Conservation (phyloP, 805 yeast species). For the Wickerhamiella qilinensis region DNA sequence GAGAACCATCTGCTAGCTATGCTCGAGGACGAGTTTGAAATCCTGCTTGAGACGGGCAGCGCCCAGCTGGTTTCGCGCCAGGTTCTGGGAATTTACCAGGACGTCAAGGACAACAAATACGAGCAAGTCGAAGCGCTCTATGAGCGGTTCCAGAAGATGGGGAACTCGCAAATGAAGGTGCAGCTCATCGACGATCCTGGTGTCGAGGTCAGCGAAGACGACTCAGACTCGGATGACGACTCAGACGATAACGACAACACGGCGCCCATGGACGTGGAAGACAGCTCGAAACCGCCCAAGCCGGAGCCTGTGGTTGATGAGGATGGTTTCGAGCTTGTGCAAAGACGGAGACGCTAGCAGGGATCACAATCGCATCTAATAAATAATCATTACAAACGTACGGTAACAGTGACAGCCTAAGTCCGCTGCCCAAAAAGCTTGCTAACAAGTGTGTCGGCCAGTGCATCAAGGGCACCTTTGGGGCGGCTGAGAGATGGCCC, state of each 20-base stretch:
- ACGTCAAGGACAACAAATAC: constrained; percentile 40
- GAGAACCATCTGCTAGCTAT: constrained; percentile 78
- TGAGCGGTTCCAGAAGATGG: constrained; percentile 36
- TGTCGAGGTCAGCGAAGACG: constrained; percentile 32
- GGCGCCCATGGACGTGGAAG: constrained; percentile 27
- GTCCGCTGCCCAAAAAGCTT: too few species aligned
- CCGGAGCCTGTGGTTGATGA: constrained; percentile 69
- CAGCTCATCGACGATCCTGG: constrained; percentile 40
- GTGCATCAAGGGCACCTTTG: constrained; percentile 31
- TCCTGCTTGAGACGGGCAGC: constrained; percentile 74
- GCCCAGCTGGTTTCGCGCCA: constrained; percentile 58
- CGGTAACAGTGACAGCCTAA: too few species aligned
- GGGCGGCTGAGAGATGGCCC: constrained; percentile 28
- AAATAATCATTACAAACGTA: too few species aligned
- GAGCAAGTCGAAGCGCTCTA: constrained; percentile 43
- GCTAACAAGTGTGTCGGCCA: constrained; percentile 33
- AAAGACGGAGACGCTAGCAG: constrained; percentile 33
- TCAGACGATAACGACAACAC: constrained; percentile 27
- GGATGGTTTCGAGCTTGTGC: constrained; percentile 86
- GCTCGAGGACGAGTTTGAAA: constrained; percentile 91
- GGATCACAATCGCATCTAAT: not conserved
- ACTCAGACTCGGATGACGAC: constrained; percentile 30
- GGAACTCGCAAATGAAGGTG: constrained; percentile 19
- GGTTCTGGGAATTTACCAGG: constrained; percentile 48
- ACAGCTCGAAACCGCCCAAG: constrained; percentile 18